phyloP scores from a whole-genome alignment of 306 rosid species.

The Abrus pulchellus region DNA sequence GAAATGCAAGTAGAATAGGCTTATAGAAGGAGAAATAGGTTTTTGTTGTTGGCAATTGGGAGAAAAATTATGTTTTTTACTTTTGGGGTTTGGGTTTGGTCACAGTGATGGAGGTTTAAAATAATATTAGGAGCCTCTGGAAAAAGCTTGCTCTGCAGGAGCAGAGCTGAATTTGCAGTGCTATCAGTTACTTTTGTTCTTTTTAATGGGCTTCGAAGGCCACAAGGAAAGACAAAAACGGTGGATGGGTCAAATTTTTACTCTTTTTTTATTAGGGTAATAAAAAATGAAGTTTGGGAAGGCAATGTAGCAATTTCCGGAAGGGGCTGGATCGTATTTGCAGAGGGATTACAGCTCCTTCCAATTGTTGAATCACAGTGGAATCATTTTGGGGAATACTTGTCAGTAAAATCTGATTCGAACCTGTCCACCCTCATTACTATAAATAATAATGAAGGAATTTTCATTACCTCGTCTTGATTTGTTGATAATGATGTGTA shows the following conservation, averaged over 20 bases:
- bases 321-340: constrained; percentile 20
- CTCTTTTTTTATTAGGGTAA: constrained; percentile 25
- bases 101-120: constrained; percentile 11
- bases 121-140: constrained; percentile 46
- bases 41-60: constrained; percentile 41
- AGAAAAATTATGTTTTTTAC: neutral
- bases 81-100: constrained; percentile 11
- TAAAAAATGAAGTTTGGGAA: neutral
- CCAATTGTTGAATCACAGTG: constrained; percentile 9
- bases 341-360: constrained; percentile 33
- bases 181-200: constrained; percentile 52
- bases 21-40: constrained; percentile 43
- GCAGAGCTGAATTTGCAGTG: constrained; percentile 41
- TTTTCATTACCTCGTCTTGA: neutral
- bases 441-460: constrained; percentile 46
- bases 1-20: constrained; percentile 45
- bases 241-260: constrained; percentile 49
- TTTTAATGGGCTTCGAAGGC: constrained; percentile 42
- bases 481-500: constrained; percentile 5
- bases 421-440: constrained; percentile 50
- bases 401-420: constrained; percentile 45
- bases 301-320: constrained; percentile 6
- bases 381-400: constrained; percentile 48
- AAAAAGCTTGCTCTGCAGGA: constrained; percentile 1
- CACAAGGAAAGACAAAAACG: constrained; percentile 28